These are phyloP conservation scores for Xylariaceae sp. DNA, from an alignment of 2,329 filamentous ascomycete species.

Conservation along the genomic window DNA sequence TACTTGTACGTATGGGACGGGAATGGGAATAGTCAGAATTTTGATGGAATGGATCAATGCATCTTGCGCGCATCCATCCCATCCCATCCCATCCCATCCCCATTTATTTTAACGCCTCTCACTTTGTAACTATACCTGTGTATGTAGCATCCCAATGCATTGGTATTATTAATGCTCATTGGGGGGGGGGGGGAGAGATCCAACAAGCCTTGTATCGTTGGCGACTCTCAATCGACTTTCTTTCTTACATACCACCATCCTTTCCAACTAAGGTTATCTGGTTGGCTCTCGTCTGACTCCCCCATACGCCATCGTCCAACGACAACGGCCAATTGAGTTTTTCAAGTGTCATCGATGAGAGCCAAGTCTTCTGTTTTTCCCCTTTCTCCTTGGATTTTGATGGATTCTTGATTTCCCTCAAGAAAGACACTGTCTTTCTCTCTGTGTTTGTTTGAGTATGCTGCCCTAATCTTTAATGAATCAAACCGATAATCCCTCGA, in stretches of 20 bases:
- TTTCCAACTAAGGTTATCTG: conserved; percentile 17
- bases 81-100: neutral
- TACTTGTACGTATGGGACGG: neutral
- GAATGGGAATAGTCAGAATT: neutral
- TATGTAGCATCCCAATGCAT: neutral
- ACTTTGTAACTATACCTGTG: neutral
- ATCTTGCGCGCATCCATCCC: neutral
- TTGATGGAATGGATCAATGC: neutral
- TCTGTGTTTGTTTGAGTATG: conserved; percentile 23
- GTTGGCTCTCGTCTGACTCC: conserved; percentile 15
- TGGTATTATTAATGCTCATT: neutral
- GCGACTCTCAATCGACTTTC: conserved; percentile 10
- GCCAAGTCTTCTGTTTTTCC: conserved; percentile 17
- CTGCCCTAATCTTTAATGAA: conserved; percentile 25
- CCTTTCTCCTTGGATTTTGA: conserved; percentile 4
- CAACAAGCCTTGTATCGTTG: neutral
- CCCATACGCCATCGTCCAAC: conserved; percentile 6
- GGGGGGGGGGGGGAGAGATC: neutral
- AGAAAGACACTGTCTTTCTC: conserved; percentile 21
- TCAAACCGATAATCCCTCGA: conserved; percentile 17
- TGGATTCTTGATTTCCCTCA: conserved; percentile 9
- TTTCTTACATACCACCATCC: conserved; percentile 25
- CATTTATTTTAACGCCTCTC: neutral
- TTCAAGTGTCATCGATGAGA: conserved; percentile 10
- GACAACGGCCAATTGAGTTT: conserved; percentile 15